A percentile compares a stretch with the other conserved stretches of the same genome.
These are phyloP conservation scores for Tuber calosporum DNA, from an alignment of 495 filamentous ascomycete genomes.

Conservation along the genomic window DNA sequence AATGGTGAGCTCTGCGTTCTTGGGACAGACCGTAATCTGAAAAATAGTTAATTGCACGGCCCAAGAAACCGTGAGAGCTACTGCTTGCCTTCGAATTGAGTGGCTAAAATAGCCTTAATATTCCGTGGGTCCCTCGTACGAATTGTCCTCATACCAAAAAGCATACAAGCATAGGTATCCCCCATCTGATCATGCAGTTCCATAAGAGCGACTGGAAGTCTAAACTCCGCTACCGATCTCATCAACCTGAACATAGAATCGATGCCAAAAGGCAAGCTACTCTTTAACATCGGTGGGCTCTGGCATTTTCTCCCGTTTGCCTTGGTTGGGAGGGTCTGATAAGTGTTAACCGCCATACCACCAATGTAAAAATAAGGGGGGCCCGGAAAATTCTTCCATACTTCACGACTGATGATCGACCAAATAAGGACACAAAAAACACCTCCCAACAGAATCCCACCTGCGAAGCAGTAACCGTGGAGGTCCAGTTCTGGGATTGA, in stretches of 20 bases:
- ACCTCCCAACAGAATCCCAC: not conserved
- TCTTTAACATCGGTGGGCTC: conserved; percentile 13
- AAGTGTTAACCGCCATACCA: not conserved
- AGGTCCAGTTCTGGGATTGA: not conserved
- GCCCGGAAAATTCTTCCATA: not conserved
- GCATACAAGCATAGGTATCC: conserved; percentile 19
- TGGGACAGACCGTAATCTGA: conserved; percentile 39
- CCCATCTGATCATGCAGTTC: conserved; percentile 18
- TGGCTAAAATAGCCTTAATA: conserved; percentile 45
- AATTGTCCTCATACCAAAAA: conserved; percentile 40
- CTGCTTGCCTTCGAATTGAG: conserved; percentile 43
- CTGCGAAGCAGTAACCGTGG: not conserved
- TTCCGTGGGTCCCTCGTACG: conserved; percentile 46
- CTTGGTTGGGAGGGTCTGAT: not conserved
- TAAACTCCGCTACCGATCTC: conserved; percentile 13
- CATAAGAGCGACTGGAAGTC: conserved; percentile 17
- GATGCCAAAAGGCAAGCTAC: conserved; percentile 25
- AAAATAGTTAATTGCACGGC: not conserved
- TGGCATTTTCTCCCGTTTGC: conserved; percentile 20
- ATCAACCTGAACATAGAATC: conserved; percentile 14
- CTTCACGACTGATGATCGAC: not conserved
- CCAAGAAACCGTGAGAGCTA: not conserved
- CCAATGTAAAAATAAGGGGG: not conserved
- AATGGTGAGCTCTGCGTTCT: conserved; percentile 42
- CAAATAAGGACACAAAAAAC: not conserved